Conservation (phyloP, 345 rosid genomes). For the Gossypium stocksii region DNA sequence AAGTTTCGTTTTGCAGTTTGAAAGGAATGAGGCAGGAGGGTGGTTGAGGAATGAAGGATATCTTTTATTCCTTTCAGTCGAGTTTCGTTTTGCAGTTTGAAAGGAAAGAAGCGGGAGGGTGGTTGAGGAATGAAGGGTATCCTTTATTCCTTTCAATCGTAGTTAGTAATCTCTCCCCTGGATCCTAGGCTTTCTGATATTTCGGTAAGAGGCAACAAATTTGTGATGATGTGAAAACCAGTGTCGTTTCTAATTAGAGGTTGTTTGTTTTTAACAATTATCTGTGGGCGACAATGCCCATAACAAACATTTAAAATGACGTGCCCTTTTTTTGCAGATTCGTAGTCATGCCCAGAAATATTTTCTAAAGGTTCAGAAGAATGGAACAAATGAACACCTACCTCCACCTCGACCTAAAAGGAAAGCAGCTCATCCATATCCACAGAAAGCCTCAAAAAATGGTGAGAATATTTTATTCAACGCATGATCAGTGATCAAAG, state of each 20-base stretch:
- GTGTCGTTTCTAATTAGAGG: background rate
- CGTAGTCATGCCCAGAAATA: conserved; percentile 94
- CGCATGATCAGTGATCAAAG: background rate
- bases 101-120: background rate
- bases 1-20: background rate
- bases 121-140: background rate
- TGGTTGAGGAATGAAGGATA: background rate
- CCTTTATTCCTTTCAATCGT: background rate
- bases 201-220: background rate
- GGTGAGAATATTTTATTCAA: conserved; percentile 31
- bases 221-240: background rate
- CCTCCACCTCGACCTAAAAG: conserved; percentile 93
- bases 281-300: background rate
- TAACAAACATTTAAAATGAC: background rate
- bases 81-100: background rate
- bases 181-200: conserved; percentile 5
- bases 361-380: conserved; percentile 83
- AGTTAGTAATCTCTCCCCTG: background rate
- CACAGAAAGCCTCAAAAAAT: conserved; percentile 74
- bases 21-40: background rate
- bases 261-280: background rate
- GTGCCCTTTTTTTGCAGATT: conserved; percentile 32
- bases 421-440: conserved; percentile 95
- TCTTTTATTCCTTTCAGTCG: background rate
- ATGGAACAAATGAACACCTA: conserved; percentile 75